Conservation (phyloP, 2,329 filamentous ascomycete genomes). For the Epicoccum sorghinum region DNA sequence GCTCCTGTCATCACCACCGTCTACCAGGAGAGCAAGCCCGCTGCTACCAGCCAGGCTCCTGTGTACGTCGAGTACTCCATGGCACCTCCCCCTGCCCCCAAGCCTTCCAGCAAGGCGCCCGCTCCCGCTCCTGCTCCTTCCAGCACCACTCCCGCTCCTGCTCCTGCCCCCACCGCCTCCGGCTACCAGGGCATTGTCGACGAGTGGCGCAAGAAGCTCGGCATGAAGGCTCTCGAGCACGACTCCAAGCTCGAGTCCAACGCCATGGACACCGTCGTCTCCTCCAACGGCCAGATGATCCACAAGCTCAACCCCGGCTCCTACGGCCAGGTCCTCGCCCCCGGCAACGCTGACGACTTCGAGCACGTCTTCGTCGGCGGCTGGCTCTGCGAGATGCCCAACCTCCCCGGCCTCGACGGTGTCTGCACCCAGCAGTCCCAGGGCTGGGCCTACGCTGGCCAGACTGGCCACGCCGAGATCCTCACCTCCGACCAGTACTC, state of each 20-base stretch:
- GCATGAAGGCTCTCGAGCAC: conserved; percentile 24
- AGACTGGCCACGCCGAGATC: conserved; percentile 43
- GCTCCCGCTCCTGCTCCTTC: conserved; percentile 9
- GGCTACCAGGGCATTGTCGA: conserved; percentile 38
- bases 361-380: conserved; percentile 41
- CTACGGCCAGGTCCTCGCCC: conserved; percentile 38
- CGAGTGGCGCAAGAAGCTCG: conserved; percentile 38
- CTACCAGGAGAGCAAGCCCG: conserved; percentile 10
- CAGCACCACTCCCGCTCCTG: conserved; percentile 5
- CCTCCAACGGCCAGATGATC: conserved; percentile 38
- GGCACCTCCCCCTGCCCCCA: conserved; percentile 17
- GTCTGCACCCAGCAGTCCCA: conserved; percentile 30
- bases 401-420: conserved; percentile 31
- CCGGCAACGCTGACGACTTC: conserved; percentile 33
- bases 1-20: conserved; percentile 11
- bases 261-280: conserved; percentile 29
- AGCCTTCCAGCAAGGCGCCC: too few species aligned
- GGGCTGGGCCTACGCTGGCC: conserved; percentile 39
- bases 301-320: conserved; percentile 42
- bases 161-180: conserved; percentile 17
- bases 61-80: conserved; percentile 2
- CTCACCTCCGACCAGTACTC: conserved; percentile 32
- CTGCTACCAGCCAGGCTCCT: background rate
- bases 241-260: conserved; percentile 34
- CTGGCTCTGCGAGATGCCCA: conserved; percentile 45